Evolutionary conservation across 805 yeast genomes (phyloP), one percentile per base, ranked within the genome.

Genomic region (Kockiozyma suomiensis): DNA sequence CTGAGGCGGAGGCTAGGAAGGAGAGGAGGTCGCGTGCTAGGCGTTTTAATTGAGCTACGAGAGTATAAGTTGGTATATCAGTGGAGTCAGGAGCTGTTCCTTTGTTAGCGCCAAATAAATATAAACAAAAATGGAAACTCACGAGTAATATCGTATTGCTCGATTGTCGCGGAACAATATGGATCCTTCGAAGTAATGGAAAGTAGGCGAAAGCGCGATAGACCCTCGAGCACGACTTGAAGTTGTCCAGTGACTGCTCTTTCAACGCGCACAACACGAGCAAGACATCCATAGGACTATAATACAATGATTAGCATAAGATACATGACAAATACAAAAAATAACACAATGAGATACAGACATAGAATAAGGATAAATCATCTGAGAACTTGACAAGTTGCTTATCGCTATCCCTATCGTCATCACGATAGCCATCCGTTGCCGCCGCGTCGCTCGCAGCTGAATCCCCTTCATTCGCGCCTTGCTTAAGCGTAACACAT

Each of bases 211-310:
- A 67, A 48, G 6, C 70, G 67, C 25, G 62, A 45, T 4, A 65
- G 35, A 30, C 70, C 70, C 50, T 67, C 70, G 32, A 67, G 38
- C 4, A 64, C 62, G 38, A 63, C 58, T 42, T 62, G 64, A 17
- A 47, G 57, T 28, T 43, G 49, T 12, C 57, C 58, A 13, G 61
- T 30, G 25, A 47, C 52, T 2, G 61, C 38, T 13, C 66, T 54
- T 40, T 67, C 70, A n/a, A 67, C 47, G 10, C 70, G 63, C 12
- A 62, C 62, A 26, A 67, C 50, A 21, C 63, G 50, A 12, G 68
- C 68, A 15, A 63, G 48, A 35, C 68, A 58, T 2, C 69, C 69
- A 30, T 19, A 8, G 1, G 25, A 32, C 33, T 30, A 32, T 21
- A 10, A 45, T 5, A 8, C 28, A 25, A 21, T 10, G 8, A 33